A percentile compares a stretch with the other conserved stretches of the same genome.
Evolutionary conservation across 1,139 yeast species (phyloP).

Genomic region (Taphrina wiesneri): DNA sequence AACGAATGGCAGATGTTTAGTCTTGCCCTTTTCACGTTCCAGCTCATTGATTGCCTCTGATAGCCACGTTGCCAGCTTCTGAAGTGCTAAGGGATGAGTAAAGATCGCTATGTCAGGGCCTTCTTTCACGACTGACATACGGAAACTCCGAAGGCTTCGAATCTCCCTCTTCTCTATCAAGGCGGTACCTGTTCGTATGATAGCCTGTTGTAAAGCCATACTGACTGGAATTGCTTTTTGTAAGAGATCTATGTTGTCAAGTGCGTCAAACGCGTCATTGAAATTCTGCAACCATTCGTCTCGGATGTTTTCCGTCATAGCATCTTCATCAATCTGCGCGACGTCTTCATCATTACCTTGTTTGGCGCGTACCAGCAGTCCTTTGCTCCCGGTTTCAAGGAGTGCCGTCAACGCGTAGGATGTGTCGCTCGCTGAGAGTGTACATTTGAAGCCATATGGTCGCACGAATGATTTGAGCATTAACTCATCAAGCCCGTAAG

Average conservation of each 20-base stretch:
- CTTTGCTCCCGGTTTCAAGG: slow-evolving; percentile 54
- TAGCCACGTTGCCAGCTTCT: slow-evolving; percentile 86
- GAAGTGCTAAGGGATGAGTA: slow-evolving; percentile 79
- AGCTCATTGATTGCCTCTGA: slow-evolving; percentile 53
- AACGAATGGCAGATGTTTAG: slow-evolving; percentile 64
- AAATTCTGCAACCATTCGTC: slow-evolving; percentile 86
- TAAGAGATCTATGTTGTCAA: slow-evolving; percentile 65
- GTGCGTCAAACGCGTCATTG: slow-evolving; percentile 95
- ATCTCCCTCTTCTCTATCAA: slow-evolving; percentile 77
- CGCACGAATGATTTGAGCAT: slow-evolving; percentile 83
- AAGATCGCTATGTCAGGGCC: slow-evolving; percentile 80
- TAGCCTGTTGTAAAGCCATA: slow-evolving; percentile 75
- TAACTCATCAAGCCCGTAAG: slow-evolving; percentile 80
- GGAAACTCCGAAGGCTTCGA: slow-evolving; percentile 74
- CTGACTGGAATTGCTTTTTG: slow-evolving; percentile 76
- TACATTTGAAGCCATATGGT: slow-evolving; percentile 82
- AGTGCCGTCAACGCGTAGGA: slow-evolving; percentile 86
- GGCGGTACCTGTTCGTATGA: slow-evolving; percentile 86
- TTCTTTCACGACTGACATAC: slow-evolving; percentile 85
- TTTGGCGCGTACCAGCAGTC: slow-evolving; percentile 31
- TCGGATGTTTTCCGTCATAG: slow-evolving; percentile 45
- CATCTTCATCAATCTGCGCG: slow-evolving; percentile 37
- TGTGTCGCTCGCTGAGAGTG: slow-evolving; percentile 88
- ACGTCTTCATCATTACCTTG: slow-evolving; percentile 23
- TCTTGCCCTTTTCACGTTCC: slow-evolving; percentile 36